Conservation (phyloP, 164 flowering plant species). For the Kingdonia uniflora region DNA sequence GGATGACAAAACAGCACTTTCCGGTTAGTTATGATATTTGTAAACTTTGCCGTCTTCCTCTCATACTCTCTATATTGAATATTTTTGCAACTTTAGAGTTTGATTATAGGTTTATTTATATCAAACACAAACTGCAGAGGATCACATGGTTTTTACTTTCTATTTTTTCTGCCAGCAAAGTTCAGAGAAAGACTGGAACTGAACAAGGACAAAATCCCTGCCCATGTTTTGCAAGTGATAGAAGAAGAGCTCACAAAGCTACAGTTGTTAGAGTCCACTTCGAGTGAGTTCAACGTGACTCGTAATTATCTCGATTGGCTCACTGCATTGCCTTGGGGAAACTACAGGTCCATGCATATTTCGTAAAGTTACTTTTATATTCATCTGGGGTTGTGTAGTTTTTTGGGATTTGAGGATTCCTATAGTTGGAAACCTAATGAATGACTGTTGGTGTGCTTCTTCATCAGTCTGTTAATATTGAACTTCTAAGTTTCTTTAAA, state of each 20-base stretch:
- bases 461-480: too few relatives aligned
- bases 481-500: too few relatives aligned
- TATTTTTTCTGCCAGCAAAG: slow-evolving; percentile 51
- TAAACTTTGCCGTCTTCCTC: neutral
- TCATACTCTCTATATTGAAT: neutral
- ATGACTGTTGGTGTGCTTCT: too few relatives aligned
- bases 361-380: neutral
- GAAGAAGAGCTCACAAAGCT: slow-evolving; percentile 95
- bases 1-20: slow-evolving; percentile 96
- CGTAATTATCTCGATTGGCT: slow-evolving; percentile 99
- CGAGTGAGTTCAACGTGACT: slow-evolving; percentile 97
- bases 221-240: slow-evolving; percentile 93
- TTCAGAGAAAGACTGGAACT: slow-evolving; percentile 93
- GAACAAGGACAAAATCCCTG: slow-evolving; percentile 75
- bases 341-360: slow-evolving; percentile 53
- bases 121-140: neutral
- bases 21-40: slow-evolving; percentile 47
- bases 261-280: slow-evolving; percentile 92
- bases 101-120: too few relatives aligned
- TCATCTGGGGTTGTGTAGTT: neutral
- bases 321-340: slow-evolving; percentile 96
- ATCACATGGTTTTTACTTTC: neutral
- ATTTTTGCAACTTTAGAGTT: too few relatives aligned
- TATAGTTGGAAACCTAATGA: neutral
- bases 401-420: neutral